Percentiles rank a stretch among this genome's conserved stretches.
phyloP scores from a whole-genome alignment of 331 rosid species.

The Erythrophleum ivorense region DNA sequence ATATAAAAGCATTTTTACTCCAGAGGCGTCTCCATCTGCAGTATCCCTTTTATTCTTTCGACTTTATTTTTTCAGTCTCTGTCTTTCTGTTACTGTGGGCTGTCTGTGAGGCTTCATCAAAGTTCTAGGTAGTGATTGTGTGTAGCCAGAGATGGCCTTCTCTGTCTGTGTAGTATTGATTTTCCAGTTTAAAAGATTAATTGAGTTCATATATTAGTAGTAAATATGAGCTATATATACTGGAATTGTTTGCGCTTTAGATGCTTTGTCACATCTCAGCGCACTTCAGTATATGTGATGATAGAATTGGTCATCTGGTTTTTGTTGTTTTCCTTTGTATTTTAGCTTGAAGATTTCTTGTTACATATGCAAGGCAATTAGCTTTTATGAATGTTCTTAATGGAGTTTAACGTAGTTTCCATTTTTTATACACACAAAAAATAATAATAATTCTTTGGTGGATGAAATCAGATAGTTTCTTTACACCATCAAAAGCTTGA shows the following conservation, averaged over 20 bases:
- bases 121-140: neutral
- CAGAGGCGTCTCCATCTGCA: neutral
- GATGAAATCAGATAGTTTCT: neutral
- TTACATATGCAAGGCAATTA: too few species aligned
- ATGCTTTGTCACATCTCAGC: too few species aligned
- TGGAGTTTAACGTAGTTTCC: conserved; percentile 5
- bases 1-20: neutral
- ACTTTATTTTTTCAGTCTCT: neutral
- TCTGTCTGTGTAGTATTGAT: too few species aligned
- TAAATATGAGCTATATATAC: too few species aligned
- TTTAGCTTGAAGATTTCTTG: neutral
- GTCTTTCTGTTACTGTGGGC: neutral
- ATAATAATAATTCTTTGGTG: neutral
- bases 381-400: conserved; percentile 17
- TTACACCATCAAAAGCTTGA: too few species aligned
- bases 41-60: neutral
- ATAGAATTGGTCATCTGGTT: neutral
- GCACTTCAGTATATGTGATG: neutral
- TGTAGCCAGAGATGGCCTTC: neutral
- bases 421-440: neutral
- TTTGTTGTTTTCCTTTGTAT: neutral
- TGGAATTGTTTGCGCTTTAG: too few species aligned
- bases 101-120: neutral
- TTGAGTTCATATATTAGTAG: too few species aligned
- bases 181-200: too few species aligned